Conservation (phyloP, 2,329 filamentous ascomycete genomes). For the Trichoderma harzianum region DNA sequence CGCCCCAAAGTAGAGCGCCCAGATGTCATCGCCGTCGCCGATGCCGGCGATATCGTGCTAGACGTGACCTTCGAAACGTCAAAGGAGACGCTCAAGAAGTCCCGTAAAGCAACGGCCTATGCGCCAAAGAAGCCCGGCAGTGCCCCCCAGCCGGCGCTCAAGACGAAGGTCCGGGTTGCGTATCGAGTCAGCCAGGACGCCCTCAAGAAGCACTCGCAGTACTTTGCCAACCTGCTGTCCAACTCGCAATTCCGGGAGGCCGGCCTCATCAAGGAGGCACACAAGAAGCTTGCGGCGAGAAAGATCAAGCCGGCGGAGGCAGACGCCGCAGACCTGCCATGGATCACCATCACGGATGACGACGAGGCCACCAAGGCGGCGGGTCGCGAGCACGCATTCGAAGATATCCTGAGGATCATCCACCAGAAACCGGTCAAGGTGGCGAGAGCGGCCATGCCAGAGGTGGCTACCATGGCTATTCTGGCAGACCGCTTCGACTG, state of each 20-base stretch:
- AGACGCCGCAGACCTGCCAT: slow-evolving; percentile 54
- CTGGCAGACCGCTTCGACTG: slow-evolving; percentile 74
- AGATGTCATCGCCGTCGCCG: slow-evolving; percentile 49
- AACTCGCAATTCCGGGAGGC: slow-evolving; percentile 63
- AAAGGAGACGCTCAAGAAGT: slow-evolving; percentile 45
- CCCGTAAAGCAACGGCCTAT: slow-evolving; percentile 37
- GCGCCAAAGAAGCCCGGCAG: slow-evolving; percentile 29
- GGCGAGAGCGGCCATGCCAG: slow-evolving; percentile 49
- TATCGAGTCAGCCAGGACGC: slow-evolving; percentile 59
- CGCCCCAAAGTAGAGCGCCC: slow-evolving; percentile 29
- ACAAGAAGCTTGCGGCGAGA: slow-evolving; percentile 47
- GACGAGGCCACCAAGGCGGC: slow-evolving; percentile 63
- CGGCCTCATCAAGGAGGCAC: slow-evolving; percentile 48
- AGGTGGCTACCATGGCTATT: slow-evolving; percentile 64
- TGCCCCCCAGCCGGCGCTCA: slow-evolving; percentile 31
- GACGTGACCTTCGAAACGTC: slow-evolving; percentile 63
- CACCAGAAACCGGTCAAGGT: slow-evolving; percentile 51
- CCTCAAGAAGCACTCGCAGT: slow-evolving; percentile 61
- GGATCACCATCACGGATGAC: slow-evolving; percentile 62
- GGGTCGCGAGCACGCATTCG: slow-evolving; percentile 59
- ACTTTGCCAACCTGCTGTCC: slow-evolving; percentile 66
- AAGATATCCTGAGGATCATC: slow-evolving; percentile 64
- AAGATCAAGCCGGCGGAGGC: slow-evolving; percentile 49
- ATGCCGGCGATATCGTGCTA: slow-evolving; percentile 62
- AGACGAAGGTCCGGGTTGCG: slow-evolving; percentile 39